Percentiles rank a stretch among this genome's conserved stretches.
Conservation (phyloP, 257 asterid genomes). For the Anisodus tanguticus region DNA sequence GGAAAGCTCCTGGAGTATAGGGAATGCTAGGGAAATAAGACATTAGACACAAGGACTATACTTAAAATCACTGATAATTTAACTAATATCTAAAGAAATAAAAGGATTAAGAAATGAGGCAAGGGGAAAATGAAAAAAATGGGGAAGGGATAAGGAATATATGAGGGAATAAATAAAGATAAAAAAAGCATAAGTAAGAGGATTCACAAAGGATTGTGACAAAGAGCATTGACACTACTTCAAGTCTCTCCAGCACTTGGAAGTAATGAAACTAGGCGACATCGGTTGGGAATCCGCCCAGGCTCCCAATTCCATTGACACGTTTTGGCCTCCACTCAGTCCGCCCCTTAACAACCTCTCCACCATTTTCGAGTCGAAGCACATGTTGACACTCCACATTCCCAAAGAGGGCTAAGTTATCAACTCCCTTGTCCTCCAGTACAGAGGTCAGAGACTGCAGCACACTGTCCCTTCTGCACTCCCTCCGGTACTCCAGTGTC, state of each 20-base stretch:
- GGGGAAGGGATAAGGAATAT: not conserved
- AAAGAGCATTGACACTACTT: conserved; percentile 32
- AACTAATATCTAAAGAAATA: conserved; percentile 22
- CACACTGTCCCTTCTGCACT: conserved; percentile 94
- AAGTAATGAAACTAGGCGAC: conserved; percentile 41
- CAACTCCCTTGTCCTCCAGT: conserved; percentile 47
- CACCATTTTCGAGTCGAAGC: conserved; percentile 86
- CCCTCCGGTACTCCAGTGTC: conserved; percentile 93
- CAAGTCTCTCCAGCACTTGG: conserved; percentile 33
- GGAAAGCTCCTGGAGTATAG: not conserved
- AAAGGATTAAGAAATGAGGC: not conserved
- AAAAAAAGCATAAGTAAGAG: conserved; percentile 30
- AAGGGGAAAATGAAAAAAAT: not conserved
- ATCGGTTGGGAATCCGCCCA: conserved; percentile 55
- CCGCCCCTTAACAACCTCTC: conserved; percentile 85
- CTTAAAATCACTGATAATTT: conserved; percentile 23
- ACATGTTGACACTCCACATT: conserved; percentile 83
- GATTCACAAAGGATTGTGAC: conserved; percentile 36
- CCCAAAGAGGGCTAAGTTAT: conserved; percentile 49
- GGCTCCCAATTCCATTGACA: conserved; percentile 45
- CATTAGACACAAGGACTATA: conserved; percentile 25
- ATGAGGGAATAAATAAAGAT: not conserved
- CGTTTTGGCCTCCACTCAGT: conserved; percentile 89
- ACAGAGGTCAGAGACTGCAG: conserved; percentile 88
- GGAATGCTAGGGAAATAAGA: conserved; percentile 8